A percentile compares a stretch with the other conserved stretches of the same genome.
phyloP scores from a whole-genome alignment of 176 grass and related monocot species.

The Bolboschoenus planiculmis region DNA sequence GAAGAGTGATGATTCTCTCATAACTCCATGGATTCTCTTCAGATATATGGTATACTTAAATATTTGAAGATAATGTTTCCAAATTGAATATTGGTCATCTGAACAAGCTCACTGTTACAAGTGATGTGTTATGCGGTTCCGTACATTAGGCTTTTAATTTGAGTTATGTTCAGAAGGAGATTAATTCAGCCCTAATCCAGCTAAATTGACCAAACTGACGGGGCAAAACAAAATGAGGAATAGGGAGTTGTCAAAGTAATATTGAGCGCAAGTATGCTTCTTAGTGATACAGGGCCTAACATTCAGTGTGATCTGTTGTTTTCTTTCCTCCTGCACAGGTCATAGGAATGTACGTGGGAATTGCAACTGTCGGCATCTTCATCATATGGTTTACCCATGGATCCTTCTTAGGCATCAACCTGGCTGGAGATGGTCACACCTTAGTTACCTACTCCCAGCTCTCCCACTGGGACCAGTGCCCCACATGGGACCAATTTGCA shows the following conservation, averaged over 20 bases:
- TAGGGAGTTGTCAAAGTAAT: neutral
- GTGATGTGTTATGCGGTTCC: neutral
- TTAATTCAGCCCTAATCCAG: neutral
- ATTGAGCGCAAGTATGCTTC: neutral
- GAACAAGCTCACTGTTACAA: neutral
- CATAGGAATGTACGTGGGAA: constrained; percentile 42
- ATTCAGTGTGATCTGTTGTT: neutral
- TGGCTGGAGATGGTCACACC: constrained; percentile 75
- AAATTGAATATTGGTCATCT: neutral
- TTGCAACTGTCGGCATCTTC: constrained; percentile 85
- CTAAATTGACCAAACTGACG: neutral
- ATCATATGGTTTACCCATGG: constrained; percentile 94
- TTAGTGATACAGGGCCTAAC: neutral
- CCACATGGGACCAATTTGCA: constrained; percentile 64
- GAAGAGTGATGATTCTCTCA: constrained; percentile 76
- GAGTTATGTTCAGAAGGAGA: neutral
- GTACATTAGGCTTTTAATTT: neutral
- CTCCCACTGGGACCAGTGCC: constrained; percentile 89
- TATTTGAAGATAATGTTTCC: neutral
- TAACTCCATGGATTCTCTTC: constrained; percentile 93
- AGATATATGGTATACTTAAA: constrained; percentile 65
- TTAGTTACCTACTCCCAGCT: constrained; percentile 89
- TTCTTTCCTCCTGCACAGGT: constrained; percentile 22
- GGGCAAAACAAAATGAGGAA: neutral
- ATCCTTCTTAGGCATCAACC: constrained; percentile 94